A percentile compares a stretch with the other conserved stretches of the same genome.
phyloP scores from a whole-genome alignment of 495 filamentous ascomycete species.

The Parmelia sp. region DNA sequence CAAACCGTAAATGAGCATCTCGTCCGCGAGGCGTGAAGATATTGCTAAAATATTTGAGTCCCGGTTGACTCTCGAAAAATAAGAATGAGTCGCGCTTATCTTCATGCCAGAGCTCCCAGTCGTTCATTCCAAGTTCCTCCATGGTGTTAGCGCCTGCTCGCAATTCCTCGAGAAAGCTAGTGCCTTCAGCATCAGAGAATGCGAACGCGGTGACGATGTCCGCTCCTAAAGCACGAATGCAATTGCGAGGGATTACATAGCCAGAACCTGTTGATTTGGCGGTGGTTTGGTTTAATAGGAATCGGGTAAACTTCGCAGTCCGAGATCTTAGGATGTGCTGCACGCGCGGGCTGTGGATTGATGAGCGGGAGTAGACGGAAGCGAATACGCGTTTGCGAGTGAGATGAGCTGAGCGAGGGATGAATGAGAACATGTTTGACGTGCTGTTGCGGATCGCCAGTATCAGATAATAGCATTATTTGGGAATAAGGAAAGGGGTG shows the following conservation, averaged over 20 bases:
- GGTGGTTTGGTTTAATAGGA: slow-evolving; percentile 2
- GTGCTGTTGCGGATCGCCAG: neutral
- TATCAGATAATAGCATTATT: neutral
- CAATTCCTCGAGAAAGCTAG: slow-evolving; percentile 12
- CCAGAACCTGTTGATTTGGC: neutral
- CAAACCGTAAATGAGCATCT: slow-evolving; percentile 3
- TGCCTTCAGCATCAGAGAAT: slow-evolving; percentile 20
- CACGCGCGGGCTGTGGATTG: slow-evolving; percentile 8
- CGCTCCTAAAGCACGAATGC: slow-evolving; percentile 15
- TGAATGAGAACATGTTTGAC: slow-evolving; percentile 23
- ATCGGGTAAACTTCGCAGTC: slow-evolving; percentile 11
- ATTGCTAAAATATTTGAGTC: slow-evolving; percentile 13
- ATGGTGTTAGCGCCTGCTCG: slow-evolving; percentile 17
- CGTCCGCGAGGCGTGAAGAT: slow-evolving; percentile 10
- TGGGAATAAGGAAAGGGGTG: neutral
- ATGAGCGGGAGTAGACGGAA: slow-evolving; percentile 18
- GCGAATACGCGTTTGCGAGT: slow-evolving; percentile 19
- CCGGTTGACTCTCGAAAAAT: slow-evolving; percentile 21
- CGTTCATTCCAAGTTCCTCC: slow-evolving; percentile 16
- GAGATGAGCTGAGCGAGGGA: slow-evolving; percentile 9
- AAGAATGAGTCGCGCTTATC: slow-evolving; percentile 22
- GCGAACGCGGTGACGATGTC: slow-evolving; percentile 25
- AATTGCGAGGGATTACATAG: slow-evolving; percentile 19
- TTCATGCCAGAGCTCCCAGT: slow-evolving; percentile 20
- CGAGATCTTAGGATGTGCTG: slow-evolving; percentile 17